Conservation (phyloP, 805 yeast genomes). For the Tetrapisispora namnaoensis region DNA sequence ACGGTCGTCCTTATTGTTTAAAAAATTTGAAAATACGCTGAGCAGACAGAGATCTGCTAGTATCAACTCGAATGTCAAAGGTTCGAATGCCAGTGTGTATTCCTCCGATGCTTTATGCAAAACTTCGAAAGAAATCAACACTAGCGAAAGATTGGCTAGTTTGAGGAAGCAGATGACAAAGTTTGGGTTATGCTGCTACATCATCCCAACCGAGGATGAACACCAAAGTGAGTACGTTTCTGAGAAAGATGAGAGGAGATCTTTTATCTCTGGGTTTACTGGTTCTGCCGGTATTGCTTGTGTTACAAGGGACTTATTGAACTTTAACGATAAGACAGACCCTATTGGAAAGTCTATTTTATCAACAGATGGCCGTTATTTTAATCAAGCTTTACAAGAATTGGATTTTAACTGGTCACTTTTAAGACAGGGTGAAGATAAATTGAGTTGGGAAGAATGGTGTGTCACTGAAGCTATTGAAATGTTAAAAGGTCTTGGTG, state of each 20-base stretch:
- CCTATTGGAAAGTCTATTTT: conserved; percentile 62
- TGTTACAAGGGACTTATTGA: conserved; percentile 42
- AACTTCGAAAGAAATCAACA: conserved; percentile 38
- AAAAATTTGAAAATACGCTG: conserved; percentile 24
- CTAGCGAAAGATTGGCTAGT: conserved; percentile 45
- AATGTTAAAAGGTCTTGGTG: conserved; percentile 33
- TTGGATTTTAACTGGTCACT: conserved; percentile 71
- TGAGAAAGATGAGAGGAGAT: conserved; percentile 69
- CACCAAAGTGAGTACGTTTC: conserved; percentile 88
- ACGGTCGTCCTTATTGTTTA: conserved; percentile 40
- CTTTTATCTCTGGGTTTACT: conserved; percentile 74
- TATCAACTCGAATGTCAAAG: conserved; percentile 16
- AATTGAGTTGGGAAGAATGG: conserved; percentile 76
- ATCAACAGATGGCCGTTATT: conserved; percentile 92
- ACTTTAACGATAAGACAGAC: conserved; percentile 28
- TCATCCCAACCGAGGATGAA: conserved; percentile 79
- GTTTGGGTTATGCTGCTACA: conserved; percentile 58
- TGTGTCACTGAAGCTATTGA: conserved; percentile 45
- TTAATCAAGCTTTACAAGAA: conserved; percentile 80
- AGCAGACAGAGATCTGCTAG: conserved; percentile 21
- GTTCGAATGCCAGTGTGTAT: conserved; percentile 26
- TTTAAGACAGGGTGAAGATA: conserved; percentile 72
- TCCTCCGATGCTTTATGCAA: conserved; percentile 33
- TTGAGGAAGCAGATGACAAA: conserved; percentile 57
- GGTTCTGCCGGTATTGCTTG: conserved; percentile 91